Evolutionary conservation across 1,284 basidiomycete species (phyloP).

Genomic region (Porogramme epimiltina): DNA sequence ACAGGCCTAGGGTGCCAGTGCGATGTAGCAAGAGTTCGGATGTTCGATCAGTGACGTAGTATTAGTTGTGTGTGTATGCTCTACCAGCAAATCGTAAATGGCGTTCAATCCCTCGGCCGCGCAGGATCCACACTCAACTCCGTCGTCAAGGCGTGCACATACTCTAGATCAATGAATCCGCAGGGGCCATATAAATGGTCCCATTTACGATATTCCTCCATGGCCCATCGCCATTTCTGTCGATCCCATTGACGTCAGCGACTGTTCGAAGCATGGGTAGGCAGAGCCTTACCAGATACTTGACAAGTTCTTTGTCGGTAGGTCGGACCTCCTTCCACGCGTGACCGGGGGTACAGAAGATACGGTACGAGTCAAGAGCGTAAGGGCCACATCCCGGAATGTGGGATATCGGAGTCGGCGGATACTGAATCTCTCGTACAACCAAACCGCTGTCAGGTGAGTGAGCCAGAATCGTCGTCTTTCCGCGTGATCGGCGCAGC

Average conservation of each 20-base stretch:
- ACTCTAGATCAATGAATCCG: slow-evolving; percentile 26
- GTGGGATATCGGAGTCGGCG: slow-evolving; percentile 50
- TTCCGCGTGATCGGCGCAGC: slow-evolving; percentile 14
- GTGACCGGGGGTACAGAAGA: slow-evolving; percentile 50
- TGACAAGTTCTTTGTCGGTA: slow-evolving; percentile 61
- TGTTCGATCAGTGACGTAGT: too few species aligned
- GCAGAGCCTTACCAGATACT: slow-evolving; percentile 49
- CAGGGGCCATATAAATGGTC: slow-evolving; percentile 42
- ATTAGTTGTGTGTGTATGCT: too few species aligned
- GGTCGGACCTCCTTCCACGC: slow-evolving; percentile 63
- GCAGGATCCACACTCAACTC: too few species aligned
- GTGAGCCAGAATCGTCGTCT: not conserved
- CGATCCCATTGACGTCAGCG: not conserved
- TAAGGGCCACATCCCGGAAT: slow-evolving; percentile 62
- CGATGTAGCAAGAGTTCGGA: too few species aligned
- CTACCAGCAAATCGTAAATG: too few species aligned
- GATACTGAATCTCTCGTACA: slow-evolving; percentile 31
- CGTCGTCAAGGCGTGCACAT: slow-evolving; percentile 9
- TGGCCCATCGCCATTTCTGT: slow-evolving; percentile 70
- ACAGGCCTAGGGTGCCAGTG: too few species aligned
- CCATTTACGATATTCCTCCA: slow-evolving; percentile 50
- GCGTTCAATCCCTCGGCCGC: too few species aligned
- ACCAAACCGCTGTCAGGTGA: not conserved
- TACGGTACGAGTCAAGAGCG: slow-evolving; percentile 68
- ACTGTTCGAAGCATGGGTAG: not conserved